Conservation (phyloP, 2,329 filamentous ascomycete genomes). For the Penicillium sp. region DNA sequence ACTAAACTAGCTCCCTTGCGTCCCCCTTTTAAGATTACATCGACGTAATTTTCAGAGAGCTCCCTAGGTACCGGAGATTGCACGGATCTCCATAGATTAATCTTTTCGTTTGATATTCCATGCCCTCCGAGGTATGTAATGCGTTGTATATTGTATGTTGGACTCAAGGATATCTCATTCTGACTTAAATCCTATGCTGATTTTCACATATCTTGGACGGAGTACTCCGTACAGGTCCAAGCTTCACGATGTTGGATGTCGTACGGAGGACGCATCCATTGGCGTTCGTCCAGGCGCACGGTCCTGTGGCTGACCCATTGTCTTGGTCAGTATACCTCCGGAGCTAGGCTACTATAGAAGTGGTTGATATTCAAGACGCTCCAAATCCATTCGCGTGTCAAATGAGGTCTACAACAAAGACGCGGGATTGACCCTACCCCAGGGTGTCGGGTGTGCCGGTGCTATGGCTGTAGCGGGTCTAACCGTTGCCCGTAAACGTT, state of each 20-base stretch:
- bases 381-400: too few species aligned
- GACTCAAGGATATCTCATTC: too few species aligned
- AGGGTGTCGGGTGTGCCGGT: neutral
- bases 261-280: too few species aligned
- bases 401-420: neutral
- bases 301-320: constrained; percentile 6
- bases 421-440: neutral
- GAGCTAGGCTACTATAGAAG: neutral
- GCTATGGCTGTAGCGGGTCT: neutral
- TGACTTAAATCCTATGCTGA: neutral
- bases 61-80: constrained; percentile 7
- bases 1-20: neutral
- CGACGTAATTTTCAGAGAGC: neutral
- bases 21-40: neutral
- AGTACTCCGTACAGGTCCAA: neutral
- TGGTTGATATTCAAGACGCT: neutral
- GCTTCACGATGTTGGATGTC: neutral
- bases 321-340: neutral
- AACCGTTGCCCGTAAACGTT: neutral
- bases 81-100: neutral
- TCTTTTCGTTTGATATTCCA: too few species aligned
- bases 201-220: neutral
- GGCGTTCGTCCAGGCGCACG: constrained; percentile 1
- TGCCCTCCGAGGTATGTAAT: too few species aligned
- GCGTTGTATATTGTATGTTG: too few species aligned